Evolutionary conservation across 345 rosid species (phyloP), one percentile per base, ranked within the genome.

Genomic region (Moringa oleifera): DNA sequence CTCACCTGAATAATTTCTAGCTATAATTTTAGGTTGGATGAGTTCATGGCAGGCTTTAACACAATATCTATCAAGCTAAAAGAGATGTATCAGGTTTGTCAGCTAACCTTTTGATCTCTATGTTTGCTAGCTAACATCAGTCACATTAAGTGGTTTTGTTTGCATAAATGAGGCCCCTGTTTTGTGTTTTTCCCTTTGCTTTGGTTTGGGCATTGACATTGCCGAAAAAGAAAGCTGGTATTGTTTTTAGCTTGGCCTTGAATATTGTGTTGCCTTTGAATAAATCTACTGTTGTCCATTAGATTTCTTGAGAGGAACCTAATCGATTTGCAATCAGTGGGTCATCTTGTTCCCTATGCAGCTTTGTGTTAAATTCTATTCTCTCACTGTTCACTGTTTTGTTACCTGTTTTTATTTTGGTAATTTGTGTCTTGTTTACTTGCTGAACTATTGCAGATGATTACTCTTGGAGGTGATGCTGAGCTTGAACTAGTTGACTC

Each of bases 11-110:
- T 63, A 53, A 18, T 24, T 66, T 72, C 15, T 55, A n/a, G 57
- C 71, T 63, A 53, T 73, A 31, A 36, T 71, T 67, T 57, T 80
- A 90, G 97, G 85, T 79, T 94, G 81, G 97, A 91, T 70, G 99
- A 88, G 75, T 90, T 94, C 83, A 91, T 94, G 99, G 95, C 89
- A 31, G 96, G 97, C 61, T 91, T 94, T 60, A 94, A 90, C 76
- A 68, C 90, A 54, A 91, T 91, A 76, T 94, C 99, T 23, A 64
- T 94, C 77, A 91, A 94, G 82, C 72, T 94, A 52, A 94, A 91
- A 76, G 99, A 94, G 79, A 91, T 94, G 99, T 94, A 94, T 83
- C 99, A 94, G 99, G 99, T 94, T 62, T 52, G 79, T 67, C 46
- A 7, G 47, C 47, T 41, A 11, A 41, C 47, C 31, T 22, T 18